Evolutionary conservation across 768 basidiomycete species (phyloP), one percentile per base, ranked within the genome.

Genomic region (Porphyrellus cyaneotinctus): DNA sequence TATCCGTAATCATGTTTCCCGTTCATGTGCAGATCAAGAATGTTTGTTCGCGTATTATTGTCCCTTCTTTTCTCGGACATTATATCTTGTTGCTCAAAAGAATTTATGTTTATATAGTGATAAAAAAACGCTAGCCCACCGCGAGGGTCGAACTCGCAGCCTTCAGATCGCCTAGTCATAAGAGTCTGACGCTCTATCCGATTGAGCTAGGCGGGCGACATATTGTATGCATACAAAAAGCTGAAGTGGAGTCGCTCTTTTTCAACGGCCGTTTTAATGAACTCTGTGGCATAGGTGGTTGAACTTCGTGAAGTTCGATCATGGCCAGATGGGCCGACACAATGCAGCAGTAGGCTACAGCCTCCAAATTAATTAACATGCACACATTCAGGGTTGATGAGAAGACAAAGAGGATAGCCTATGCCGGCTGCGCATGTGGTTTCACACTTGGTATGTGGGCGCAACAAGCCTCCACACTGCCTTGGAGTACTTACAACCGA

Each of bases 151-250:
- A 78, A 79, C 78, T 78, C 78, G 78, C 78, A 78, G 77, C 77
- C 78, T 79, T 79, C 77, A 77, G 78, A 78, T 77, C 49, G 69
- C 70, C 68, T 70, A 70, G 59, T 66, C 50, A 42, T 81, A 81
- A 79, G 77, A 79, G 78, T 79, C 78, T 81, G 78, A 79, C 78
- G 78, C 78, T 81, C 78, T 79, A 81, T 79, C 78, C 78, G 77
- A 79, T 79, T 79, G 79, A 81, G 78, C 79, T 81, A 80, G 78
- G 78, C 78, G 76, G 79, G 78, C 78, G 58, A 49, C 51, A 6
- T 7, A 6, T 1, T 42, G 6, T 18, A 17, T 37, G 8, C 10
- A 15, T 7, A 18, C 10, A 37, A 37, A 9, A 18, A 9, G 9
- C 5, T 5, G 5, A 28, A 28, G 26, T 28, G 9, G 5, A 5